These are phyloP conservation scores for Samsoniella hepiali DNA, from an alignment of 2,329 filamentous ascomycete genomes.

Conservation along the genomic window DNA sequence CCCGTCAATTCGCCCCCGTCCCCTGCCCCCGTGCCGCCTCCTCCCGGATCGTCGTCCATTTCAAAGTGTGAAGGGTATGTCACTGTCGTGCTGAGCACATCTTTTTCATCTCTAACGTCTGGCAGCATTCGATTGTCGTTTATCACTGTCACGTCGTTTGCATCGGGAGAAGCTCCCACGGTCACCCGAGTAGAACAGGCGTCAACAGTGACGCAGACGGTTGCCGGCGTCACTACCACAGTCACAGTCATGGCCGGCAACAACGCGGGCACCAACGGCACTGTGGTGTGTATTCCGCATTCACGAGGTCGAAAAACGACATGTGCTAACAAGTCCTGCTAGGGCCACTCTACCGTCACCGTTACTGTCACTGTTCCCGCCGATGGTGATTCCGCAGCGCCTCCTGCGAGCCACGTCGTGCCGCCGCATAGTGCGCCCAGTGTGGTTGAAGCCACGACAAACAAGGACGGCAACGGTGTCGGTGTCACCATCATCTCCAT, in stretches of 20 bases:
- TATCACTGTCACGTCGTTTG: background rate
- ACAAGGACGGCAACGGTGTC: slow-evolving; percentile 26
- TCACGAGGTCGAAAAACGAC: too few relatives aligned
- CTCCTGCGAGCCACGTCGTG: background rate
- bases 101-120: background rate
- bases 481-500: slow-evolving; percentile 27
- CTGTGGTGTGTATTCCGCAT: background rate
- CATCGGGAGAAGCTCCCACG: background rate
- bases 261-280: background rate
- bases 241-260: background rate
- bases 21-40: background rate
- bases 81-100: background rate
- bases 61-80: background rate
- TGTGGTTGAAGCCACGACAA: slow-evolving; percentile 17
- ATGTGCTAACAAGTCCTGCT: background rate
- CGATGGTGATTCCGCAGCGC: background rate
- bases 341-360: background rate
- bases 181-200: background rate
- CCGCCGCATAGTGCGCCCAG: background rate
- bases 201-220: background rate
- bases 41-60: background rate
- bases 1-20: background rate
- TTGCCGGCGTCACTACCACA: too few relatives aligned
- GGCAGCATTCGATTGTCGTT: slow-evolving; percentile 6
- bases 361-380: background rate